Conservation (phyloP, 1,284 basidiomycete genomes). For the Ceratobasidium papillatum region DNA sequence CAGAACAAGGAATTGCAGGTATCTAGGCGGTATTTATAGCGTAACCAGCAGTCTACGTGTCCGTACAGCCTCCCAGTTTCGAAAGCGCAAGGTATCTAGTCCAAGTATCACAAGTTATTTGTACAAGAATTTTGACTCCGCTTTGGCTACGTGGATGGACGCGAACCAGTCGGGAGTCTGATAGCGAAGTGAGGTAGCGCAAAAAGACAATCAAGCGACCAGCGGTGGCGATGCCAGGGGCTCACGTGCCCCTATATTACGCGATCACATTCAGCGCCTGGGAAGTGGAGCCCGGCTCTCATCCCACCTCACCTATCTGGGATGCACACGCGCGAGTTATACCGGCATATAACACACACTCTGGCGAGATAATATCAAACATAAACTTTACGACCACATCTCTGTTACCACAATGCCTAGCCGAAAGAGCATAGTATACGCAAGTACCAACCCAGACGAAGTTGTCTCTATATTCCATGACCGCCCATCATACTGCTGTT, state of each 20-base stretch:
- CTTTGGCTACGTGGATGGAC: neutral
- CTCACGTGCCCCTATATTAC: constrained; percentile 13
- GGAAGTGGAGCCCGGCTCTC: constrained; percentile 23
- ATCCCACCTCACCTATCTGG: constrained; percentile 21
- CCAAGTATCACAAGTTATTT: neutral
- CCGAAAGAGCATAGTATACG: constrained; percentile 27
- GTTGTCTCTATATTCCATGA: constrained; percentile 35
- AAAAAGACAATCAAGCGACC: neutral
- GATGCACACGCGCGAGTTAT: neutral
- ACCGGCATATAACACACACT: neutral
- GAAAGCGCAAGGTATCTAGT: neutral
- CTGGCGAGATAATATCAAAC: neutral
- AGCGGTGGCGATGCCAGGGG: neutral
- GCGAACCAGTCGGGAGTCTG: neutral
- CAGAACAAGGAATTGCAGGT: neutral
- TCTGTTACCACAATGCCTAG: constrained; percentile 12
- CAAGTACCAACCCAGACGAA: constrained; percentile 33
- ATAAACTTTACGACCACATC: neutral
- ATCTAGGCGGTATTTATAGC: neutral
- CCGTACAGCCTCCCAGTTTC: neutral
- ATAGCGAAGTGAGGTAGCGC: neutral
- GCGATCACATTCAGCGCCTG: constrained; percentile 5
- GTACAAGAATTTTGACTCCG: neutral
- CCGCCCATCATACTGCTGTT: constrained; percentile 29
- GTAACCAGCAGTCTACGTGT: constrained; percentile 29